These are phyloP conservation scores for Cokeromyces recurvatus DNA, from an alignment of 371 early-diverging fungal species.

Conservation along the genomic window DNA sequence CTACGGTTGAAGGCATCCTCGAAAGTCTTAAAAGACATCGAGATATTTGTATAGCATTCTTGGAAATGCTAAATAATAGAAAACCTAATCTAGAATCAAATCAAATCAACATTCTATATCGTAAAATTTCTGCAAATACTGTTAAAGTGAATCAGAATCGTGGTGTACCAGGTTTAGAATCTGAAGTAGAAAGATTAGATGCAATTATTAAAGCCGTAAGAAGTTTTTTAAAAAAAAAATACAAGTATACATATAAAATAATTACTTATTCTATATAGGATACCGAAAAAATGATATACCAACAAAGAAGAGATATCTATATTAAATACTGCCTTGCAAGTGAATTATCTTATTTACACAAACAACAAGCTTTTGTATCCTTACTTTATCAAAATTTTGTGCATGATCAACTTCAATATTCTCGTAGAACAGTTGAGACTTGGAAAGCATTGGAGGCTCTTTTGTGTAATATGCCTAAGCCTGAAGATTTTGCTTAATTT, in stretches of 20 bases:
- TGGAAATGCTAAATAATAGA: constrained; percentile 25
- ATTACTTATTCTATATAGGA: constrained; percentile 12
- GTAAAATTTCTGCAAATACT: constrained; percentile 28
- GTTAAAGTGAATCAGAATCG: constrained; percentile 42
- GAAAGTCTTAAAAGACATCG: constrained; percentile 67
- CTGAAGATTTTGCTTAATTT: constrained; percentile 20
- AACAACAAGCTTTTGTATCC: constrained; percentile 42
- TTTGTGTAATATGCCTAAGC: constrained; percentile 30
- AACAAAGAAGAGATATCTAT: constrained; percentile 24
- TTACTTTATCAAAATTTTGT: constrained; percentile 57
- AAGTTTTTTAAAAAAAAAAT: no score
- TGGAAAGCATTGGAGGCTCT: constrained; percentile 53
- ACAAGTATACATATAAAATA: no score
- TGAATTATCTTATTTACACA: constrained; percentile 25
- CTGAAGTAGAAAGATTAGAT: constrained; percentile 42
- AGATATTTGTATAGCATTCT: constrained; percentile 44
- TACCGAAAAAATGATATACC: constrained; percentile 24
- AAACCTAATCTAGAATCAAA: constrained; percentile 22
- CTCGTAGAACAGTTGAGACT: constrained; percentile 42
- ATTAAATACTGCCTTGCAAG: constrained; percentile 25
- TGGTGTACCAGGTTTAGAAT: constrained; percentile 46
- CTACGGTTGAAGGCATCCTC: constrained; percentile 31
- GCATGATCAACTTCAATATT: constrained; percentile 50
- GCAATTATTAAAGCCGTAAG: constrained; percentile 21
- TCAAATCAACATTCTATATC: constrained; percentile 30